Evolutionary conservation across 2,329 filamentous ascomycete species (phyloP), one percentile per base, ranked within the genome.

Genomic region (Trichoderma lentiforme): DNA sequence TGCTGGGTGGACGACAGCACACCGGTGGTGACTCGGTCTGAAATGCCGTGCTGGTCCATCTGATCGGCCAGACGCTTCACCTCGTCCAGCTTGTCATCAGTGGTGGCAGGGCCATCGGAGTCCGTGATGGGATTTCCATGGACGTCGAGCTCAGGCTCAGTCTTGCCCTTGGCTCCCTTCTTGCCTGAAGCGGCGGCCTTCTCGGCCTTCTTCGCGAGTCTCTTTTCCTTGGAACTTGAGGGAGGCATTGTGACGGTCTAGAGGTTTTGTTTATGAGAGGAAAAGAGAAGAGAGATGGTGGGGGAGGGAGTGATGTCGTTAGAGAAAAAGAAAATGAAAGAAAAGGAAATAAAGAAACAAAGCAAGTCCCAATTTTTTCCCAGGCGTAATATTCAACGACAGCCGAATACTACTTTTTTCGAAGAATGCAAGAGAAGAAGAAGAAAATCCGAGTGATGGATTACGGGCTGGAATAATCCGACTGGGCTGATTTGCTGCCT

Each of bases 11-110:
- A 99, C 47, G 95, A 88, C 74, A 99, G 87, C 71, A 99, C 96
- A 89, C 96, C 96, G 73, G 96, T 99, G 73, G 97, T 99, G 82
- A 99, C 96, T 83, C 96, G 93, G 84, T 99, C 96, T 15, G 96
- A 98, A 76, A 99, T 88, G 80, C 96, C 96, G 81, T 97, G 90
- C 85, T 97, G 93, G 85, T 99, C 96, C 88, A 97, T 92, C 86
- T 99, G 97, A 70, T 95, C 88, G 58, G 93, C 91, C 76, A 99
- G 88, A 81, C 94, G 94, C 86, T 94, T 92, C 75, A 98, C 91
- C 80, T 92, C 92, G 76, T 92, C 90, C 82, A 91, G 84, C 86
- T 95, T 93, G 77, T 91, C 89, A 77, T 86, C 88, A 73, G 90
- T 87, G 76, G 91, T 93, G 73, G 91, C 92, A 75, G 91, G 89